These are phyloP conservation scores for Ministeria vibrans DNA, from an alignment of 78 protist genomes.

Conservation along the genomic window DNA sequence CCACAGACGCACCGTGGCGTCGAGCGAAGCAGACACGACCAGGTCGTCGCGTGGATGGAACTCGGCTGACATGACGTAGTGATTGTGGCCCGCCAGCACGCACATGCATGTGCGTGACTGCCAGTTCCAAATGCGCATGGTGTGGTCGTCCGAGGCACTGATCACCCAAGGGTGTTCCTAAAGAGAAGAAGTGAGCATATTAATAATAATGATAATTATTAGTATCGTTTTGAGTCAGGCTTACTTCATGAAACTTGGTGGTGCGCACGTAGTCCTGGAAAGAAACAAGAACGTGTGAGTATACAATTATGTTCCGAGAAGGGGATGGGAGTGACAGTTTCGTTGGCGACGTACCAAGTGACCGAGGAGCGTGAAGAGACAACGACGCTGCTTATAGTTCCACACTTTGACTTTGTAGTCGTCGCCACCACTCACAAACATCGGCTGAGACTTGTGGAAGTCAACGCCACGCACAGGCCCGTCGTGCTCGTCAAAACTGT, in stretches of 20 bases:
- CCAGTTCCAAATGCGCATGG: slow-evolving; percentile 99
- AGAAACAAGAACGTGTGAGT: too few relatives aligned
- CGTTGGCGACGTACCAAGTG: too few relatives aligned
- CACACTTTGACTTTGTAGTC: slow-evolving; percentile 96
- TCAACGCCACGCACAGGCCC: slow-evolving; percentile 98
- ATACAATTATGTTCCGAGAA: too few relatives aligned
- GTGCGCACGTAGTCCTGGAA: slow-evolving; percentile 98
- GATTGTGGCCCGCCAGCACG: slow-evolving; percentile 97
- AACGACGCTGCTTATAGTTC: slow-evolving; percentile 95
- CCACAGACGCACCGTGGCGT: slow-evolving; percentile 97
- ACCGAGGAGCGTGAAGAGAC: slow-evolving; percentile 91
- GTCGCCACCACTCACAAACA: slow-evolving; percentile 98
- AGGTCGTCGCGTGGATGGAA: slow-evolving; percentile 95
- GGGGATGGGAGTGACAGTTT: too few relatives aligned
- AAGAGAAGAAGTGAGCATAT: neutral
- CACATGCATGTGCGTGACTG: slow-evolving; percentile 82
- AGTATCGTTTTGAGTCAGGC: neutral
- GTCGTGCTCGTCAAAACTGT: slow-evolving; percentile 96
- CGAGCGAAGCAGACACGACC: slow-evolving; percentile 95
- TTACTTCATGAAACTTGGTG: slow-evolving; percentile 80
- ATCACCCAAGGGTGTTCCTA: slow-evolving; percentile 95
- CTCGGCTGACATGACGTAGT: slow-evolving; percentile 98
- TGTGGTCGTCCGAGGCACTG: slow-evolving; percentile 92
- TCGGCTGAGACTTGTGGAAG: slow-evolving; percentile 94
- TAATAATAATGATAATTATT: neutral